Base-by-base conservation (phyloP, 495 filamentous ascomycete species). In the Tetracladium setigerum region DNA sequence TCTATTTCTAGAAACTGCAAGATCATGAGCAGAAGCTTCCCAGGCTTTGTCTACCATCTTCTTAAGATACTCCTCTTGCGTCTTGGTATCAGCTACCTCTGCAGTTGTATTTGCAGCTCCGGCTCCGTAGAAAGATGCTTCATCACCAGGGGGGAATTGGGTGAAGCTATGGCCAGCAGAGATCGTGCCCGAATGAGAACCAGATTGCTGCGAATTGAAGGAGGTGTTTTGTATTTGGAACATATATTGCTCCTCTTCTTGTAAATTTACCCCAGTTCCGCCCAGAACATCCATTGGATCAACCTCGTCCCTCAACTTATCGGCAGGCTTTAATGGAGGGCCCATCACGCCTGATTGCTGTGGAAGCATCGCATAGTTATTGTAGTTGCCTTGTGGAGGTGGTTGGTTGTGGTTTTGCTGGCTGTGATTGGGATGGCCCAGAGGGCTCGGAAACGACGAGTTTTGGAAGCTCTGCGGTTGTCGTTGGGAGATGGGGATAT, bases 261-360 rank as follows among this genome's bases (percentile, higher is more conserved):
- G 77, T 1, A 95, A 67, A 69, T 95, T 85, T 47, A 95, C 83
- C 41, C 87, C 89, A 17, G 87, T 84, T 30, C 78, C 82, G 24
- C 78, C 76, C 47, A 95, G 60, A 38, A 89, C 81, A 70, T 95
- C 89, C 39, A 76, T 82, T 41, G 88, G 69, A 32, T 77, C 74
- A 38, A 72, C 67, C 46, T 87, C 79, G 36, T 81, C 76, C 62
- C 87, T 88, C 0, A 72, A 72, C 47, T 79, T 79, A 27, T 86
- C 82, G 7, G 70, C 70, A 14, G 87, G 84, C 42, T 81, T 84
- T 30, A 79, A 81, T 1, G 89, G 89, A 14, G 89, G 89, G 0
- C 85, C 85, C 89, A 95, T 95, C 14, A 74, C 69, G 38, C 78
- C 78, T 9, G 67, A 56, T 31, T 68, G 67, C 32, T 61, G 49